Evolutionary conservation across 805 yeast genomes (phyloP), one percentile per base, ranked within the genome.

Genomic region (Starmerella cellae): DNA sequence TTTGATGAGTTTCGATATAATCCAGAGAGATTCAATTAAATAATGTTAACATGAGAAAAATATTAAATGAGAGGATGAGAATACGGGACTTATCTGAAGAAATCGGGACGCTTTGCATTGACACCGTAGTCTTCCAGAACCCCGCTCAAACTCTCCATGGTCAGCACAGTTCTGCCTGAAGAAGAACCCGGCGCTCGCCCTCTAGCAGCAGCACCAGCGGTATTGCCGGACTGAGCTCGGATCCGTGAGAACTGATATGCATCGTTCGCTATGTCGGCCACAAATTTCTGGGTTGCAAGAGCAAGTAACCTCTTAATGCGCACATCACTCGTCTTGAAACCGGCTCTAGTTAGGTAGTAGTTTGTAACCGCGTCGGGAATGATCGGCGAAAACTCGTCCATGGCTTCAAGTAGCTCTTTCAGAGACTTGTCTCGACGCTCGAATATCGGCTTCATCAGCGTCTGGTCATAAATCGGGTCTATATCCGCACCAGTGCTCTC

Each of bases 301-400:
- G 97, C 96, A 38, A 91, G 66, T 29, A 91, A 65, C 41, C 97
- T 69, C 60, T 85, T 87, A 44, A 82, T 75, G 44, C 85, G 71
- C 13, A 74, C 64, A 58, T 88, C 94, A 31, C 79, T 69, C 22
- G 91, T 75, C 45, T 78, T 79, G 54, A 91, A 77, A 31, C 96
- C 96, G 48, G 84, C 79, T 55, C 79, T 79, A 20, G 83, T 74
- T 40, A 88, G 63, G 55, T 88, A 91, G 59, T 85, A 91, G 57
- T 88, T 96, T 0, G 95, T 82, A 10, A 91, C 96, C 0, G 94
- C 87, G 58, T 91, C 97, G 0, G 98, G 98, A 32, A 91, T 91
- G 27, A 88, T 79, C 2, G 98, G 98, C 3, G 95, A 83, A 58
- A 79, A 84, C 45, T 85, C 95, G 50, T 84, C 94, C 88, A 91